Evolutionary conservation across 148 eudicot species (phyloP).

Genomic region (Diospyros kaki): DNA sequence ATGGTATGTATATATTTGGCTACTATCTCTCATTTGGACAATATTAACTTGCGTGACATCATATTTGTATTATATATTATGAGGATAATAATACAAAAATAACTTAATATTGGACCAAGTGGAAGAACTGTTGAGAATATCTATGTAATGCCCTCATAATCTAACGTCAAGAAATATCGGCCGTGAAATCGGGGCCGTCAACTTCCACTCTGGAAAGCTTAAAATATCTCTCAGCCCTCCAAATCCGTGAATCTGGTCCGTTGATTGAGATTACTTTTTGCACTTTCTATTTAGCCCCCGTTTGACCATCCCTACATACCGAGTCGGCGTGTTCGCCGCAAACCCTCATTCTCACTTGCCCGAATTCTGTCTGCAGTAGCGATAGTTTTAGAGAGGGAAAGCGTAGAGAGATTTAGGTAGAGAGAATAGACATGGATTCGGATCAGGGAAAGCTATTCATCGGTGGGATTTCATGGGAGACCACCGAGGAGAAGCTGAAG

Average conservation of each 20-base stretch:
- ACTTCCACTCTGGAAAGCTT: too few relatives aligned
- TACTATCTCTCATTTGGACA: too few relatives aligned
- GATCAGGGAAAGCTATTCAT: conserved; percentile 91
- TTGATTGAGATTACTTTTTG: background rate
- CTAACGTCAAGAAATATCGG: too few relatives aligned
- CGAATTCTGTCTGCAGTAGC: conserved; percentile 2
- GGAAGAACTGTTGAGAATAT: too few relatives aligned
- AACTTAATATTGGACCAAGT: too few relatives aligned
- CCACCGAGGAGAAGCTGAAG: conserved; percentile 64
- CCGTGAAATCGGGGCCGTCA: too few relatives aligned
- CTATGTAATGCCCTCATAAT: too few relatives aligned
- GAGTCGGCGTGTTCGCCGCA: conserved; percentile 6
- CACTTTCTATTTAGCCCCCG: background rate
- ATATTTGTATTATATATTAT: too few relatives aligned
- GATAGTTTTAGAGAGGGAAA: background rate
- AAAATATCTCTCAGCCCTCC: background rate
- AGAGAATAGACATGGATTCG: conserved; percentile 52
- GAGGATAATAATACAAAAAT: too few relatives aligned
- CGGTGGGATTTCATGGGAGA: conserved; percentile 96
- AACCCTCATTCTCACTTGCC: conserved; percentile 6
- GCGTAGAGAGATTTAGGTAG: background rate
- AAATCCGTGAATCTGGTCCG: conserved; percentile 9
- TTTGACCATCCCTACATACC: too few relatives aligned
- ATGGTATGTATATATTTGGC: too few relatives aligned
- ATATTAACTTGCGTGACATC: too few relatives aligned